Evolutionary conservation across 257 asterid genomes (phyloP), one percentile per base, ranked within the genome.

Genomic region (Solanum neorickii): DNA sequence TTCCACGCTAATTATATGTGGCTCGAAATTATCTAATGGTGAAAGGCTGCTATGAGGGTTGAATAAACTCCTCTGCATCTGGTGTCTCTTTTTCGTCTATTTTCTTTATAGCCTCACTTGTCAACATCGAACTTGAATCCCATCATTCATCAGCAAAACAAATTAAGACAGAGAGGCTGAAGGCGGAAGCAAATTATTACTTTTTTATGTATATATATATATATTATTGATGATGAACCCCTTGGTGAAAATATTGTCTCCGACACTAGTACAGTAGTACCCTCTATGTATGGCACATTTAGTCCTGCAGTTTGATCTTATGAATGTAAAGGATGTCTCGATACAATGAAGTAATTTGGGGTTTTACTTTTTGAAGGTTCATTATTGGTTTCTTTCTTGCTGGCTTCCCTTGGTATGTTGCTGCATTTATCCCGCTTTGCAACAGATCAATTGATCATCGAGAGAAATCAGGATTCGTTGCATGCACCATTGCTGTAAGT

Each of bases 391-490:
- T 96, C 95, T 91, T 95, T 91, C 82, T 93, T 65, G 98, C 90
- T 89, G 98, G 90, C 83, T 93, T 96, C 83, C 99, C 98, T 35
- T 96, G 99, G 98, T 95, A 94, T 76, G 20, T 94, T 76, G 99
- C 92, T 27, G 97, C 92, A 31, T 84, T 96, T 86, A 83, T 94
- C 88, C 87, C 94, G 52, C 72, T 93, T 35, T 93, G 94, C 87
- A 92, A 96, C 88, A 94, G 92, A 49, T 18, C 46, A 87, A 35
- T 95, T 83, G 98, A 96, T 86, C 96, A 92, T 84, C 98, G 98
- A 59, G 99, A 96, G 92, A 96, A 96, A 89, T 92, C 99, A 2
- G 98, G 98, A 86, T 94, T 94, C n/a, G 89, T 95, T 60, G 91
- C 95, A 88, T 89, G 92, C 87, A 89, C 95, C 12, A 85, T 96